phyloP scores from a whole-genome alignment of 805 yeast genomes.

The Ogataea methanolica region DNA sequence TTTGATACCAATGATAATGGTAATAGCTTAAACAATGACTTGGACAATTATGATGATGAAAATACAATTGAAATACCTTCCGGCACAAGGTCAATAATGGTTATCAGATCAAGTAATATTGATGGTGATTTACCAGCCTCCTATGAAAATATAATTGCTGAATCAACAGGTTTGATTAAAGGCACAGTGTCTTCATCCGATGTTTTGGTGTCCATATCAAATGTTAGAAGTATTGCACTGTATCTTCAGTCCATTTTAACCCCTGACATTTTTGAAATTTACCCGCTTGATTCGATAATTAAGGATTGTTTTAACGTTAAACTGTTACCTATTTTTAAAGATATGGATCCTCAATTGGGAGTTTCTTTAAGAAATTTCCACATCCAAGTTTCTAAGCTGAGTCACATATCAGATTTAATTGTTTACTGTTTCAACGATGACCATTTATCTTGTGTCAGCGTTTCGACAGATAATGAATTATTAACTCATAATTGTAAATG shows the following conservation, averaged over 20 bases:
- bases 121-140: constrained; percentile 26
- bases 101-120: constrained; percentile 27
- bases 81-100: constrained; percentile 24
- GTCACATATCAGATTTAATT: constrained; percentile 67
- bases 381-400: constrained; percentile 77
- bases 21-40: neutral
- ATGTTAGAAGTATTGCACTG: constrained; percentile 21
- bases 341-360: constrained; percentile 66
- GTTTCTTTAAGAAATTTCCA: constrained; percentile 80
- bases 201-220: constrained; percentile 42
- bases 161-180: constrained; percentile 43
- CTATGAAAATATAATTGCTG: constrained; percentile 28
- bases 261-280: constrained; percentile 13
- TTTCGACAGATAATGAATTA: constrained; percentile 7
- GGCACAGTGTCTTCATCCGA: constrained; percentile 54
- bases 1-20: constrained; percentile 3
- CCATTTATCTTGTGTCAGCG: constrained; percentile 24
- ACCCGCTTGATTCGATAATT: constrained; percentile 27
- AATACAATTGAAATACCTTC: constrained; percentile 17
- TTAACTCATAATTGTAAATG: constrained; percentile 31
- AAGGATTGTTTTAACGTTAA: constrained; percentile 41
- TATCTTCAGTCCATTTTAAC: constrained; percentile 27
- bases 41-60: constrained; percentile 1
- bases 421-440: constrained; percentile 61
- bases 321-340: constrained; percentile 48